These are phyloP conservation scores for Fusarium bulbicola DNA, from an alignment of 2,329 filamentous ascomycete species.

Conservation along the genomic window DNA sequence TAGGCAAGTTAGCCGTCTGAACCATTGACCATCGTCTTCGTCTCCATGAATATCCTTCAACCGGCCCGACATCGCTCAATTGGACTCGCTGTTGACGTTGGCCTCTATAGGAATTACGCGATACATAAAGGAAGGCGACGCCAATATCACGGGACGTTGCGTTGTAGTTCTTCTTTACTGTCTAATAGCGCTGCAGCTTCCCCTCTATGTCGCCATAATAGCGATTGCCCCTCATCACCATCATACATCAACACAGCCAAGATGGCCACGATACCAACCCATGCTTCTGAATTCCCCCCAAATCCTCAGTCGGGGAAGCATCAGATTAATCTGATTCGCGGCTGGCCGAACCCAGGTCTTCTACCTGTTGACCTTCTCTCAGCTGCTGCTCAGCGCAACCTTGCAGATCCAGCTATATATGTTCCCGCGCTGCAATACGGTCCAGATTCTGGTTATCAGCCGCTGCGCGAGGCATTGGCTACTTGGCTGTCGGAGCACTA, in stretches of 20 bases:
- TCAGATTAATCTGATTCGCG: constrained; percentile 71
- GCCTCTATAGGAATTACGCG: neutral
- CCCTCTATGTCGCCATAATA: constrained; percentile 2
- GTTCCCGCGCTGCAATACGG: constrained; percentile 79
- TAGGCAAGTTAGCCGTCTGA: constrained; percentile 1
- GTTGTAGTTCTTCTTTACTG: neutral
- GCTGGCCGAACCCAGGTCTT: constrained; percentile 72
- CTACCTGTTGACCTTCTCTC: constrained; percentile 72
- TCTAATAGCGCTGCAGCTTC: neutral
- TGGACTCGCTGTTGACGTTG: neutral
- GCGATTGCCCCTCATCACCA: constrained; percentile 1
- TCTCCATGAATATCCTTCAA: constrained; percentile 25
- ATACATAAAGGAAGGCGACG: neutral
- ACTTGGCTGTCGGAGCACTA: constrained; percentile 76
- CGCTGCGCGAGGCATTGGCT: constrained; percentile 74
- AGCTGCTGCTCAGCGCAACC: constrained; percentile 66
- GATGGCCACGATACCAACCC: constrained; percentile 15
- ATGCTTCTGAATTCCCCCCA: constrained; percentile 19
- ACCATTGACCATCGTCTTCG: neutral
- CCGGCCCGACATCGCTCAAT: constrained; percentile 37
- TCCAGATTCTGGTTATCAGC: constrained; percentile 76
- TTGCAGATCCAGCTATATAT: constrained; percentile 67
- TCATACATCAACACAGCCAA: neutral
- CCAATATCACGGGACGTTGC: neutral
- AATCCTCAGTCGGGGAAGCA: constrained; percentile 45